Base-by-base conservation (phyloP, 164 flowering plant species). In the Vitis rotundifolia region DNA sequence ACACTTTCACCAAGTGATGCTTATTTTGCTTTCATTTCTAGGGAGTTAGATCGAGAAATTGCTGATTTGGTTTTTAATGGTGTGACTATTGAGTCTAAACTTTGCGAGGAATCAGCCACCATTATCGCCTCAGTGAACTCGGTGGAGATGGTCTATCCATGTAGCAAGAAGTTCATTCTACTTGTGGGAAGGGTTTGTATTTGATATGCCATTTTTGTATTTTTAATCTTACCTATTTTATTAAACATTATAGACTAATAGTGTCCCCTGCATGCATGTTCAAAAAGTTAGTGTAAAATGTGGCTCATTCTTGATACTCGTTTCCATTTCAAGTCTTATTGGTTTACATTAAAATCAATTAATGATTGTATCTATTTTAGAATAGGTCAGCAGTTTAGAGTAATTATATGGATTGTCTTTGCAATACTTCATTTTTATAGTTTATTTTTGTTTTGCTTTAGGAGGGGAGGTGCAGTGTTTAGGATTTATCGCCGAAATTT, bases 21-120 rank as follows among this genome's bases (percentile, higher is more conserved):
- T 37, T 37, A 0, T 61, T 70, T n/a, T 66, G 60, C 5, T 62
- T 48, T 62, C 8, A 48, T 49, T 71, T 69, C 15, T 64, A 92
- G 98, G 85, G 71, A 67, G 50, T 68, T 71, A 44, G 60, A 68
- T 61, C 81, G 63, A 69, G 88, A 85, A 64, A 81, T 81, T 66
- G 82, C 84, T 11, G 72, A 81, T 68, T 52, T 89, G 58, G 63
- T 44, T 62, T 76, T 84, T 47, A 53, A 69, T 44, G 87, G 75
- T 18, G 77, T 77, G 16, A 64, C 74, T 66, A 16, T 86, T 59
- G 85, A 88, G 63, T 81, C 84, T 68, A 85, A 86, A 61, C 67
- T 82, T 53, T 81, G 87, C 86, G 88, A 86, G 66, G 88, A 84
- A 61, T 85, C 82, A 57, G 81, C 85, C 56, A 62, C 73, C 6